These are phyloP conservation scores for Aaosphaeria pasadenensis DNA, from an alignment of 2,329 filamentous ascomycete species.

Conservation along the genomic window DNA sequence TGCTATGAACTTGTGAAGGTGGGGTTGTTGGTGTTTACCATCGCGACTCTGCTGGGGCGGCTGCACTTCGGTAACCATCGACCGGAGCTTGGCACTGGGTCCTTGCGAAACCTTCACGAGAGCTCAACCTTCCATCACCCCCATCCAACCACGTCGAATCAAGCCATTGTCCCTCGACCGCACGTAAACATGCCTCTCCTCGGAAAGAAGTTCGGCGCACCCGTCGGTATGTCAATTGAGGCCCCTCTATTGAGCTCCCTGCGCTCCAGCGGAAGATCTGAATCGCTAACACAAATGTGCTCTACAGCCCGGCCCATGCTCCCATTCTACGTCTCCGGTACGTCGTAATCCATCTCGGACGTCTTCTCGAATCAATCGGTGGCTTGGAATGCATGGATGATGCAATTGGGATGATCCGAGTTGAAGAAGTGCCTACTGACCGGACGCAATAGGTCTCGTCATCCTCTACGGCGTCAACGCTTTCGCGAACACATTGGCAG, in stretches of 20 bases:
- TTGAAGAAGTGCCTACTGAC: neutral
- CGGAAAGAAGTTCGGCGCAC: slow-evolving; percentile 52
- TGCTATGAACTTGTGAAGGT: neutral
- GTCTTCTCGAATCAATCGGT: neutral
- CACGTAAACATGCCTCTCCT: slow-evolving; percentile 43
- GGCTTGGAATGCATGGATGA: neutral
- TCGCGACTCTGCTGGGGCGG: neutral
- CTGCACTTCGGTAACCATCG: slow-evolving; percentile 6
- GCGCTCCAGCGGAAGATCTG: neutral
- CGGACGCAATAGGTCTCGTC: slow-evolving; percentile 61
- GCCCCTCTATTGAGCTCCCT: neutral
- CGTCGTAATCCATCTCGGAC: slow-evolving; percentile 36
- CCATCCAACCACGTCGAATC: slow-evolving; percentile 26
- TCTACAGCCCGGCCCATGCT: slow-evolving; percentile 78
- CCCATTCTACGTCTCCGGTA: slow-evolving; percentile 95
- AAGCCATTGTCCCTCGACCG: slow-evolving; percentile 26
- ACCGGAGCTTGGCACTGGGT: slow-evolving; percentile 23
- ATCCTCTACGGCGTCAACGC: slow-evolving; percentile 92
- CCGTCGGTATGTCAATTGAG: slow-evolving; percentile 43
- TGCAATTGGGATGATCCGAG: slow-evolving; percentile 5
- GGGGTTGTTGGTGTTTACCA: slow-evolving; percentile 1
- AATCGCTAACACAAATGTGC: slow-evolving; percentile 22
- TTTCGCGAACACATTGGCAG: slow-evolving; percentile 71
- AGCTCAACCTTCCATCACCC: slow-evolving; percentile 25
- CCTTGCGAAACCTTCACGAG: slow-evolving; percentile 12